A percentile compares a stretch with the other conserved stretches of the same genome.
Evolutionary conservation across 2,329 filamentous ascomycete genomes (phyloP).

Genomic region (Apiospora arundinis): DNA sequence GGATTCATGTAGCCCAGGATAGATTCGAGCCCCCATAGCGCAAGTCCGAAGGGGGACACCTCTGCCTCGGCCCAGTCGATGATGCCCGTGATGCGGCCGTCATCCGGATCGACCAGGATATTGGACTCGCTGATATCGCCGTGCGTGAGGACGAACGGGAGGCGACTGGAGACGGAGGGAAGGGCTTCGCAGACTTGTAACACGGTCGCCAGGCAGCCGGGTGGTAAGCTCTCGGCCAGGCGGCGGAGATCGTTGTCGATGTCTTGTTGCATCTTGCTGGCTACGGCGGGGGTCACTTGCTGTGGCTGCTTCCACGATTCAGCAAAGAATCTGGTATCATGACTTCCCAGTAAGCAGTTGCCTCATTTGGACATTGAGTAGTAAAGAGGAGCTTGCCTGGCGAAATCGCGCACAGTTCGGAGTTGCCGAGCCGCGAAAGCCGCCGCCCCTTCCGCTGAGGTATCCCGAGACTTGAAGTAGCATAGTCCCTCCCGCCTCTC

Average conservation of each 20-base stretch:
- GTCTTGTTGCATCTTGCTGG: background rate
- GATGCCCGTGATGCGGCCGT: constrained; percentile 28
- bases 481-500: background rate
- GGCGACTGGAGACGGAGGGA: background rate
- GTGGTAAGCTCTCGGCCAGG: background rate
- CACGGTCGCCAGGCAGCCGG: background rate
- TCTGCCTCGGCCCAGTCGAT: constrained; percentile 28
- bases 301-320: background rate
- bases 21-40: constrained; percentile 26
- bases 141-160: background rate
- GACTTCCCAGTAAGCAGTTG: background rate
- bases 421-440: background rate
- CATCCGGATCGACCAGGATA: constrained; percentile 26
- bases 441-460: background rate
- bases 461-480: background rate
- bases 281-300: background rate
- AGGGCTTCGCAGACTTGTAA: background rate
- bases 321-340: background rate
- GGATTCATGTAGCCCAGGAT: background rate
- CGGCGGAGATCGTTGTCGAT: background rate
- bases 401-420: background rate
- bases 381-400: background rate
- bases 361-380: background rate
- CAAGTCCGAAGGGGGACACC: constrained; percentile 32
- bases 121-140: constrained; percentile 23